Conservation (phyloP, 495 filamentous ascomycete genomes). For the Penicillium odoratum region DNA sequence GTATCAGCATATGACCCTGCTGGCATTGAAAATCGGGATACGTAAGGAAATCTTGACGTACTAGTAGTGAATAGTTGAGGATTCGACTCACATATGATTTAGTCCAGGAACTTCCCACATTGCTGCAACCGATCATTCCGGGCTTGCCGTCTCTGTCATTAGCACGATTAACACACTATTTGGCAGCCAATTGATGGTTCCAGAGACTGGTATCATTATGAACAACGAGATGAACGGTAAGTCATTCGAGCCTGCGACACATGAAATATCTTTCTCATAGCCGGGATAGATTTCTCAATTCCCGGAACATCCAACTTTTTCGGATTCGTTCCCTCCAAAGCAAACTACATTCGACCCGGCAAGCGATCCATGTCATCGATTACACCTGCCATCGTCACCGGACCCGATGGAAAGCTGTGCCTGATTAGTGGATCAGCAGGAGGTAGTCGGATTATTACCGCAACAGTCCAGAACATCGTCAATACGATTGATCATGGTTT, state of each 20-base stretch:
- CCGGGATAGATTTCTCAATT: constrained; percentile 63
- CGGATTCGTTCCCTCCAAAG: constrained; percentile 73
- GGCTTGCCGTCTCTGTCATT: constrained; percentile 71
- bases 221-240: constrained; percentile 92
- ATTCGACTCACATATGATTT: constrained; percentile 1
- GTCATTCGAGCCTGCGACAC: constrained; percentile 3
- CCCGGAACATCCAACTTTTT: constrained; percentile 75
- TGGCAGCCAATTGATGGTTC: constrained; percentile 73
- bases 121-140: constrained; percentile 64
- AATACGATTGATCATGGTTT: constrained; percentile 67
- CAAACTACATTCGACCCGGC: constrained; percentile 77
- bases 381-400: constrained; percentile 72
- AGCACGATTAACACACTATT: constrained; percentile 87
- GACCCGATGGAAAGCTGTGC: constrained; percentile 63
- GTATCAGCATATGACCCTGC: constrained; percentile 69
- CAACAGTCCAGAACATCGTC: constrained; percentile 74
- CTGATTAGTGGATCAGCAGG: constrained; percentile 77
- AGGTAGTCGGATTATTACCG: constrained; percentile 84
- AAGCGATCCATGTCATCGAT: constrained; percentile 84
- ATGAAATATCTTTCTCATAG: neutral
- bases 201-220: constrained; percentile 82
- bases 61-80: too few species aligned
- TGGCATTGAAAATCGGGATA: constrained; percentile 60
- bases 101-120: constrained; percentile 75
- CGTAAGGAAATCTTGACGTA: constrained; percentile 33